Evolutionary conservation across 176 grass and related monocot species (phyloP).

Genomic region (Juncus inflexus): DNA sequence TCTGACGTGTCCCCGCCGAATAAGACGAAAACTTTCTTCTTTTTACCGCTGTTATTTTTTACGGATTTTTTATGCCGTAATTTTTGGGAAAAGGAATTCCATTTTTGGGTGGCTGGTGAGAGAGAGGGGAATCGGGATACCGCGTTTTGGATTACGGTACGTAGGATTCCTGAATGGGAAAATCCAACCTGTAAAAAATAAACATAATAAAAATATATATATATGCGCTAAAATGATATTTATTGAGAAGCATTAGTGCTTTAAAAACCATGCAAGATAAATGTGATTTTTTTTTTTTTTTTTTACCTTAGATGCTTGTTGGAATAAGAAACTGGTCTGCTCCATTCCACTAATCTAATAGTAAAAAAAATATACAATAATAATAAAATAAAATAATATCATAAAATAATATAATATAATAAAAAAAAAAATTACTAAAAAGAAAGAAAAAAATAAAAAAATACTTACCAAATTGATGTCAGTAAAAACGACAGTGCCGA

Average conservation of each 20-base stretch:
- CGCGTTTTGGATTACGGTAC: slow-evolving; percentile 77
- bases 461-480: slow-evolving; percentile 88
- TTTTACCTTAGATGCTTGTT: slow-evolving; percentile 97
- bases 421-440: not conserved
- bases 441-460: not conserved
- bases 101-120: slow-evolving; percentile 47
- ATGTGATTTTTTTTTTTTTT: too few species aligned
- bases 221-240: too few species aligned
- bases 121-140: slow-evolving; percentile 71
- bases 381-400: not conserved
- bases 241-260: too few species aligned
- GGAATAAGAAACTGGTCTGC: slow-evolving; percentile 97
- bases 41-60: slow-evolving; percentile 28
- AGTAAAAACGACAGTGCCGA: slow-evolving; percentile 73
- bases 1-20: slow-evolving; percentile 96
- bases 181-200: slow-evolving; percentile 61
- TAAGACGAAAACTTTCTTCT: slow-evolving; percentile 75
- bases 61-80: slow-evolving; percentile 24
- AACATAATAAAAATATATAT: too few species aligned
- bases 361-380: not conserved
- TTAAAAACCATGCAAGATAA: not conserved
- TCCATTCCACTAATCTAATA: slow-evolving; percentile 95
- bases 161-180: slow-evolving; percentile 83
- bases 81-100: slow-evolving; percentile 62
- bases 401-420: too few species aligned